phyloP scores from a whole-genome alignment of 1,139 yeast species.

The Saccharomycopsis crataegensis region DNA sequence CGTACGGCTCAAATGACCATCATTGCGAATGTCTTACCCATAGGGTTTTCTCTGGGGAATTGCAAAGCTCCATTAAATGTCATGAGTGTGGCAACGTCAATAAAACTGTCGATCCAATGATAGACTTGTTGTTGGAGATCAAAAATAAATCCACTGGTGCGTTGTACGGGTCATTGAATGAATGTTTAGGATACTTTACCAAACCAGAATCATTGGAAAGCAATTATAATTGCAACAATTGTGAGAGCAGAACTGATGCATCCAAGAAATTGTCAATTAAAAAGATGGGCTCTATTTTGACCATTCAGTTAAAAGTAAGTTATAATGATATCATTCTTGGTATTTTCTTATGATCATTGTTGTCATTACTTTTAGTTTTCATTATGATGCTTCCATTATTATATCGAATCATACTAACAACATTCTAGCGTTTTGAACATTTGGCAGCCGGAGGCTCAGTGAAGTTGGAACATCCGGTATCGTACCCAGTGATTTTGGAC shows the following conservation, averaged over 20 bases:
- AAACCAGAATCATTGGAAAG: slow-evolving; percentile 69
- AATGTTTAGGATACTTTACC: slow-evolving; percentile 73
- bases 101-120: slow-evolving; percentile 76
- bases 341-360: not conserved
- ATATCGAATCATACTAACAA: not conserved
- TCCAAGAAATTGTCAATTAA: slow-evolving; percentile 63
- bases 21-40: slow-evolving; percentile 76
- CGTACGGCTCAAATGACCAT: slow-evolving; percentile 21
- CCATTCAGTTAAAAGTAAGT: slow-evolving; percentile 62
- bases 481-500: slow-evolving; percentile 66
- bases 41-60: slow-evolving; percentile 65
- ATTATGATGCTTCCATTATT: no score
- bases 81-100: slow-evolving; percentile 58
- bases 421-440: slow-evolving; percentile 61
- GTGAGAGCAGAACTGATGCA: slow-evolving; percentile 57
- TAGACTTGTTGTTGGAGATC: slow-evolving; percentile 81
- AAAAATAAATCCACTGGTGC: slow-evolving; percentile 27
- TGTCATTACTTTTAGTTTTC: not conserved
- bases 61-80: slow-evolving; percentile 72
- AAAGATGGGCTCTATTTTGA: slow-evolving; percentile 67
- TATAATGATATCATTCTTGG: not conserved
- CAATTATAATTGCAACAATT: slow-evolving; percentile 59
- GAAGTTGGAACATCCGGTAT: slow-evolving; percentile 70
- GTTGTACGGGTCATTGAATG: slow-evolving; percentile 33
- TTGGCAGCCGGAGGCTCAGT: slow-evolving; percentile 49